Conservation (phyloP, 345 rosid species). For the Anastatica hierochuntica region DNA sequence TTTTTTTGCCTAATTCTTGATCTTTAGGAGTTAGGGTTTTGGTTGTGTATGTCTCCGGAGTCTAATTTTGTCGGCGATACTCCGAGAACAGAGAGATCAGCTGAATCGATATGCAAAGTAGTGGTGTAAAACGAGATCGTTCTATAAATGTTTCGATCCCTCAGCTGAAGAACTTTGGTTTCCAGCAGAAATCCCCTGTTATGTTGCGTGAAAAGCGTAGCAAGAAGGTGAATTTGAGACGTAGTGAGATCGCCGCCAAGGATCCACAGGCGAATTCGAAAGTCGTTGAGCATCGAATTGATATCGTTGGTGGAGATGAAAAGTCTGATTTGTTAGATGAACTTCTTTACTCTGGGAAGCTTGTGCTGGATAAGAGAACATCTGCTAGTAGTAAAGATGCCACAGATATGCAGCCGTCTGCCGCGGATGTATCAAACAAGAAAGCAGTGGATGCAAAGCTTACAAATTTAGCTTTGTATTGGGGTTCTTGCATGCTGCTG, state of each 20-base stretch:
- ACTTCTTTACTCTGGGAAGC: conserved; percentile 53
- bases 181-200: conserved; percentile 54
- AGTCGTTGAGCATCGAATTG: conserved; percentile 46
- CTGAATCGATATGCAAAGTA: conserved; percentile 30
- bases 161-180: conserved; percentile 45
- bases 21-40: neutral
- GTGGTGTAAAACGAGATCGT: conserved; percentile 12
- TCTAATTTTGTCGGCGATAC: neutral
- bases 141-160: neutral
- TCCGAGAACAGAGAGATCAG: too few relatives aligned
- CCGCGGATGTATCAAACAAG: neutral
- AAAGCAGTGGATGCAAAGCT: conserved; percentile 57
- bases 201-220: conserved; percentile 74
- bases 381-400: conserved; percentile 17
- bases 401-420: conserved; percentile 24
- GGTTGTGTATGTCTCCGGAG: too few relatives aligned
- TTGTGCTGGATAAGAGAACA: conserved; percentile 52
- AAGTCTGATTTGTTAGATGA: conserved; percentile 64
- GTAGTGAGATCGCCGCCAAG: neutral
- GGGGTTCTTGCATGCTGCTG: conserved; percentile 55
- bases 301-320: conserved; percentile 62
- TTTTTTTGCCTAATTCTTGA: too few relatives aligned
- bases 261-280: conserved; percentile 21
- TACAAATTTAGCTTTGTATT: conserved; percentile 58
- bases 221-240: conserved; percentile 29